Base-by-base conservation (phyloP, 2,329 filamentous ascomycete species). In the Epichloe brachyelytri region DNA sequence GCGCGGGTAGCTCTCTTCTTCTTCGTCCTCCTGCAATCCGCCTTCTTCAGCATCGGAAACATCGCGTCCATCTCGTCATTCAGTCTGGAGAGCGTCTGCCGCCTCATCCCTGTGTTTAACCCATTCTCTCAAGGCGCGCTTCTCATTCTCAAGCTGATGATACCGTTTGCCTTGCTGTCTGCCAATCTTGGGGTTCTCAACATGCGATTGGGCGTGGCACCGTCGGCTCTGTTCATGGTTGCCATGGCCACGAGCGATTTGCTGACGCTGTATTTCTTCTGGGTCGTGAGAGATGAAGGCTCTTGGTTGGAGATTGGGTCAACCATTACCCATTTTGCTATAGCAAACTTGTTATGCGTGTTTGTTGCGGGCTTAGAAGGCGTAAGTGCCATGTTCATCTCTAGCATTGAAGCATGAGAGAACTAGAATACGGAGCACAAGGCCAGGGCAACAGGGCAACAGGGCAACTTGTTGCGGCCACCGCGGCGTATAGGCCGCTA, bases 261-360 rank as follows among this genome's bases (percentile, higher is more conserved):
- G 47, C 76, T 97, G 65, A 97, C 93, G 3, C 75, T 98, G 49
- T 88, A 93, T 61, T 98, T 98, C 73, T 98, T 98, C 70, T 98
- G 88, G 82, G 88, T 95, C 60, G 93, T 98, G 44, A 86, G 85
- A 61, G 93, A 98, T 59, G 93, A 98, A 65, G 93, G 93, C 0
- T 93, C 86, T 20, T 98, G 93, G 93, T 71, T 98, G 53, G 93
- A 98, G 64, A 98, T 98, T 63, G 93, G 93, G 33, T 95, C 88
- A 26, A 96, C 88, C 4, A 98, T 98, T 58, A 95, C 82, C 62
- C 90, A 97, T 65, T 98, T 97, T 67, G 82, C 83, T 54, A 97
- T 98, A 69, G 91, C 89, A 17, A 96, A 88, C 66, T 66, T 88
- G 59, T 63, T 97, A 43, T 93, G 89, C 58, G 83, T 95, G 7